Conservation (phyloP, 2,329 filamentous ascomycete genomes). For the Rutstroemia sp. region DNA sequence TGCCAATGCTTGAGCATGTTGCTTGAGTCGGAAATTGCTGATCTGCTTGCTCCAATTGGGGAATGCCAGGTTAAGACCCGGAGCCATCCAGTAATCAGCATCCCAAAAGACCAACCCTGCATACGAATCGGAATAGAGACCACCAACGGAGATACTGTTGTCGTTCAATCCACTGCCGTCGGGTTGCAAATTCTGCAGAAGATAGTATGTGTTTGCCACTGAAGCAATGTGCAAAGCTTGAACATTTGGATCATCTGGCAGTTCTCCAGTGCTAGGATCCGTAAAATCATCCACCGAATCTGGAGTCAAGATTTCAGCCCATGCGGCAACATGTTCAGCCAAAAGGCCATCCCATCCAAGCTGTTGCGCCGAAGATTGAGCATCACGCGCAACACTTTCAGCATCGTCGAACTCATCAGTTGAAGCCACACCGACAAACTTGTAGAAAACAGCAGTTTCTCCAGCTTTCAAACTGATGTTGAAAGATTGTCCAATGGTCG, state of each 20-base stretch:
- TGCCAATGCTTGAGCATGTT: conserved; percentile 49
- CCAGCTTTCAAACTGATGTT: conserved; percentile 45
- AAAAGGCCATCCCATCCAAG: conserved; percentile 50
- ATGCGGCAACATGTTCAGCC: conserved; percentile 50
- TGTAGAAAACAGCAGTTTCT: conserved; percentile 48
- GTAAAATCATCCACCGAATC: conserved; percentile 58
- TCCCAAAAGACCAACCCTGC: conserved; percentile 44
- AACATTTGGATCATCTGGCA: conserved; percentile 52
- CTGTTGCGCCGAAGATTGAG: conserved; percentile 41
- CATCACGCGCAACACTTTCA: conserved; percentile 44
- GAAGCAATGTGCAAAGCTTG: conserved; percentile 45
- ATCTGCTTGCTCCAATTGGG: conserved; percentile 56
- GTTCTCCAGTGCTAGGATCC: conserved; percentile 45
- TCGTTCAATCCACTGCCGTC: conserved; percentile 48
- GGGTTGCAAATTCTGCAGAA: conserved; percentile 42
- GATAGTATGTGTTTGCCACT: conserved; percentile 47
- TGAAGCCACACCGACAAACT: conserved; percentile 62
- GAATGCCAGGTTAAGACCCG: conserved; percentile 55
- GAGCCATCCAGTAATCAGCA: conserved; percentile 36
- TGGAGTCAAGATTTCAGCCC: conserved; percentile 52
- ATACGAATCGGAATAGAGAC: conserved; percentile 60
- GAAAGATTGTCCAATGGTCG: conserved; percentile 57
- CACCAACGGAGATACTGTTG: conserved; percentile 61
- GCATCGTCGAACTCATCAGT: conserved; percentile 59
- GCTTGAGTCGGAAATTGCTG: conserved; percentile 53